phyloP scores from a whole-genome alignment of 2,329 filamentous ascomycete species.

The Microdochium nivale region DNA sequence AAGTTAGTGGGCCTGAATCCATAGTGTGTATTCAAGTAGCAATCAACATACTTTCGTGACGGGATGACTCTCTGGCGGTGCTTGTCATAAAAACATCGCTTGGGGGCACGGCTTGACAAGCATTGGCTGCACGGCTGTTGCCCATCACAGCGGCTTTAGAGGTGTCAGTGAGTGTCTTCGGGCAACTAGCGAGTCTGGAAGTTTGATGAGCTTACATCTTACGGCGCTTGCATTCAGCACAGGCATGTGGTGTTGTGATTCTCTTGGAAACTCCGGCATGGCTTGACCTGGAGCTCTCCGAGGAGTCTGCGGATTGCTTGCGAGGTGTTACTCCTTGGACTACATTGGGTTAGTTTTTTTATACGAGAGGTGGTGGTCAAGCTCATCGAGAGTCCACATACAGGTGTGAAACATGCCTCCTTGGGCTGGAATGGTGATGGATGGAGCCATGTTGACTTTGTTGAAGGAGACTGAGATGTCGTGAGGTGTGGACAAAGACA shows the following conservation, averaged over 20 bases:
- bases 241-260: constrained; percentile 29
- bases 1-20: constrained; percentile 9
- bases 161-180: constrained; percentile 14
- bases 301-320: constrained; percentile 35
- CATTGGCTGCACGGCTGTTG: constrained; percentile 77
- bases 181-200: not conserved
- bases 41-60: constrained; percentile 58
- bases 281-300: constrained; percentile 20
- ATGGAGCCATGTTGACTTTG: constrained; percentile 27
- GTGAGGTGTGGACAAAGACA: constrained; percentile 8
- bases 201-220: constrained; percentile 50
- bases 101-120: constrained; percentile 70
- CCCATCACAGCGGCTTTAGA: constrained; percentile 60
- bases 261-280: constrained; percentile 20
- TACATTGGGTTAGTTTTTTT: constrained; percentile 5
- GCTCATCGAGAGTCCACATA: not conserved
- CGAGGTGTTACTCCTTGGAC: constrained; percentile 44
- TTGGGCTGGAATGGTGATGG: constrained; percentile 36
- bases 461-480: constrained; percentile 5
- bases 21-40: not conserved
- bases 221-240: constrained; percentile 55
- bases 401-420: constrained; percentile 44
- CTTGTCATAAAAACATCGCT: constrained; percentile 74
- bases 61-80: constrained; percentile 69
- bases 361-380: too few species aligned